Evolutionary conservation across 225 moss, liverwort and hornwort genomes (phyloP).

Genomic region (Pseudisothecium myosuroides): DNA sequence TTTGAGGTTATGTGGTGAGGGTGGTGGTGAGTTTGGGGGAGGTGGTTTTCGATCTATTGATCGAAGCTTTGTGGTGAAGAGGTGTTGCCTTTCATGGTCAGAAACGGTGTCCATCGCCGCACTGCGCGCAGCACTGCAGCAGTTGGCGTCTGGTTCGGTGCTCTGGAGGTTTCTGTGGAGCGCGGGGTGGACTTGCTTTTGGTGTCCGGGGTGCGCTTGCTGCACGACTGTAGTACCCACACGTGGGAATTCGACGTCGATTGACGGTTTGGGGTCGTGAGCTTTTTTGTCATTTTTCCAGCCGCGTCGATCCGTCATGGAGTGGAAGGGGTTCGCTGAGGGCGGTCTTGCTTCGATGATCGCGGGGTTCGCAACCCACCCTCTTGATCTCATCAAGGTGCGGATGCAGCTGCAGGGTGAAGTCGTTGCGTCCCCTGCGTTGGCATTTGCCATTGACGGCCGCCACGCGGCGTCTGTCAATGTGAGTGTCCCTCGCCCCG

Average conservation of each 20-base stretch:
- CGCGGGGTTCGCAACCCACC: slow-evolving; percentile 68
- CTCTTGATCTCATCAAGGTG: slow-evolving; percentile 80
- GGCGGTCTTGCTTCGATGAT: slow-evolving; percentile 77
- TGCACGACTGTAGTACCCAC: slow-evolving; percentile 31
- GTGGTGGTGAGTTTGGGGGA: not conserved
- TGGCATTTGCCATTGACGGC: slow-evolving; percentile 28
- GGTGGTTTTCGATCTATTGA: not conserved
- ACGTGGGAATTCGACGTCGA: slow-evolving; percentile 37
- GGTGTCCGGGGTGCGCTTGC: slow-evolving; percentile 17
- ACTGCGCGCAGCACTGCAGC: slow-evolving; percentile 27
- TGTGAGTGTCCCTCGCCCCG: not conserved
- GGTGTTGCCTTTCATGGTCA: slow-evolving; percentile 50
- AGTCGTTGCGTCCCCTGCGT: not conserved
- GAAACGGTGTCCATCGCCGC: slow-evolving; percentile 1
- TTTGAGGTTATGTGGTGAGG: not conserved
- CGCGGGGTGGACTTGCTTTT: slow-evolving; percentile 25
- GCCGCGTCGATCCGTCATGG: not conserved
- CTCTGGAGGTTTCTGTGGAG: slow-evolving; percentile 3
- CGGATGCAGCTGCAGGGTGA: slow-evolving; percentile 85
- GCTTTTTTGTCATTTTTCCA: not conserved
- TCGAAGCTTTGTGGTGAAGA: not conserved
- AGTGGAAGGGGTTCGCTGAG: slow-evolving; percentile 78
- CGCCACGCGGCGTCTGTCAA: not conserved
- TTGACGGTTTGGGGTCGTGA: not conserved
- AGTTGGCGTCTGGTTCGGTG: slow-evolving; percentile 11